Conservation (phyloP, 352 stramenopile genomes). For the Phytophthora quininea region DNA sequence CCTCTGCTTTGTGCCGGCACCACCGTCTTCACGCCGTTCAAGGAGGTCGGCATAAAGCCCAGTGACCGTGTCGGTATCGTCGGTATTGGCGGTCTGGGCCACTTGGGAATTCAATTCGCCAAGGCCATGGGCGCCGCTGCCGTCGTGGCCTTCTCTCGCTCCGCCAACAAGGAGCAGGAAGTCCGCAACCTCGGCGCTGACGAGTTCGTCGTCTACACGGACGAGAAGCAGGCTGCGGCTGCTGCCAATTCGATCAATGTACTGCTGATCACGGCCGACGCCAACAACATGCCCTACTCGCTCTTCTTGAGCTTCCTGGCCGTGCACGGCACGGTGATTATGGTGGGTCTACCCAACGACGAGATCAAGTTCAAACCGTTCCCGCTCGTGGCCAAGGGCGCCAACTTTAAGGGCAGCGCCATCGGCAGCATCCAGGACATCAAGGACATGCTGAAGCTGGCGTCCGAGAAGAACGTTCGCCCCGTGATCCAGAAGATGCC, state of each 20-base stretch:
- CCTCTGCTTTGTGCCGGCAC: conserved; percentile 85
- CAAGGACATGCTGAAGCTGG: conserved; percentile 88
- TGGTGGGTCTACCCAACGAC: conserved; percentile 71
- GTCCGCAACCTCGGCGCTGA: conserved; percentile 63
- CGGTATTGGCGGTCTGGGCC: conserved; percentile 86
- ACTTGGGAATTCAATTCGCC: conserved; percentile 86
- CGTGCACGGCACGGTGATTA: conserved; percentile 57
- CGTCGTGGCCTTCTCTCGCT: conserved; percentile 72
- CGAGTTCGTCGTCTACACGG: conserved; percentile 62
- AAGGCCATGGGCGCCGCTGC: conserved; percentile 63
- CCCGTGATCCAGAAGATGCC: conserved; percentile 62
- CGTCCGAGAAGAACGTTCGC: conserved; percentile 59
- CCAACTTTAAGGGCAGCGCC: conserved; percentile 61
- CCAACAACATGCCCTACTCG: conserved; percentile 59
- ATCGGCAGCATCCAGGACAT: conserved; percentile 83
- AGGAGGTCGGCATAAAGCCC: conserved; percentile 48
- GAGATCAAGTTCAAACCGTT: conserved; percentile 64
- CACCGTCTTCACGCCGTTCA: conserved; percentile 82
- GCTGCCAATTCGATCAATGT: conserved; percentile 56
- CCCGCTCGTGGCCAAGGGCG: conserved; percentile 42
- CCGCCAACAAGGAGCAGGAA: conserved; percentile 61
- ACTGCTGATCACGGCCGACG: conserved; percentile 75
- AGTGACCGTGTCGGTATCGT: conserved; percentile 72
- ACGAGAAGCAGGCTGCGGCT: conserved; percentile 39
- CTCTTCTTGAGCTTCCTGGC: conserved; percentile 62